Conservation (phyloP, 768 basidiomycete genomes). For the Butyriboletus loyo region DNA sequence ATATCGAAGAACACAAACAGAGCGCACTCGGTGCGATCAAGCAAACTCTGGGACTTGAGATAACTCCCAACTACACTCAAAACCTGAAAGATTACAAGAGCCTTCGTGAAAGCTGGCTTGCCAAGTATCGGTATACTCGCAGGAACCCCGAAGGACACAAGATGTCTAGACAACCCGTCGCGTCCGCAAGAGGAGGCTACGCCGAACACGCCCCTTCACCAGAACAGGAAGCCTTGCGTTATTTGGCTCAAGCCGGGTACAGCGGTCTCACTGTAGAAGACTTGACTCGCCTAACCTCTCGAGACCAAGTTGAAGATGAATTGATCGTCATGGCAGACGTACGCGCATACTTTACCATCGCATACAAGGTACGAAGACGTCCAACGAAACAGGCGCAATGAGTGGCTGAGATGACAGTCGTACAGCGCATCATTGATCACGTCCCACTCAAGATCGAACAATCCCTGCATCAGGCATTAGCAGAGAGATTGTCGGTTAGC, state of each 20-base stretch:
- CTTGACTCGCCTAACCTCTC: slow-evolving; percentile 25
- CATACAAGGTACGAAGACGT: slow-evolving; percentile 43
- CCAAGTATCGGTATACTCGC: slow-evolving; percentile 21
- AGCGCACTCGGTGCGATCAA: slow-evolving; percentile 26
- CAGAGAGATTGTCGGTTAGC: slow-evolving; percentile 31
- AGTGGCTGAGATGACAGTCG: neutral
- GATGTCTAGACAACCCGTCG: neutral
- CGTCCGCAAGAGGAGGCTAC: too few species aligned
- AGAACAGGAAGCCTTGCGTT: slow-evolving; percentile 15
- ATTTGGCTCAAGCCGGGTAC: slow-evolving; percentile 34
- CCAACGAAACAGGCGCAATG: neutral
- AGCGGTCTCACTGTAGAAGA: slow-evolving; percentile 17
- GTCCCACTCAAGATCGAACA: slow-evolving; percentile 50
- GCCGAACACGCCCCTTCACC: neutral
- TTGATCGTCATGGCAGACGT: slow-evolving; percentile 52
- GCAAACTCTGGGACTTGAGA: slow-evolving; percentile 39
- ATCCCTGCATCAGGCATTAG: slow-evolving; percentile 40
- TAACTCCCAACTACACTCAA: slow-evolving; percentile 37
- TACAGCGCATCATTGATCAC: slow-evolving; percentile 53
- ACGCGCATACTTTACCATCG: slow-evolving; percentile 53
- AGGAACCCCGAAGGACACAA: neutral
- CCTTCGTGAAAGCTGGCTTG: slow-evolving; percentile 25
- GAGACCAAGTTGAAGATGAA: slow-evolving; percentile 39
- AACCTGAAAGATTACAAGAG: slow-evolving; percentile 24
- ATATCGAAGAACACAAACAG: slow-evolving; percentile 29